Evolutionary conservation across 129 eudicot genomes (phyloP).

Genomic region (Artemisia tridentata): DNA sequence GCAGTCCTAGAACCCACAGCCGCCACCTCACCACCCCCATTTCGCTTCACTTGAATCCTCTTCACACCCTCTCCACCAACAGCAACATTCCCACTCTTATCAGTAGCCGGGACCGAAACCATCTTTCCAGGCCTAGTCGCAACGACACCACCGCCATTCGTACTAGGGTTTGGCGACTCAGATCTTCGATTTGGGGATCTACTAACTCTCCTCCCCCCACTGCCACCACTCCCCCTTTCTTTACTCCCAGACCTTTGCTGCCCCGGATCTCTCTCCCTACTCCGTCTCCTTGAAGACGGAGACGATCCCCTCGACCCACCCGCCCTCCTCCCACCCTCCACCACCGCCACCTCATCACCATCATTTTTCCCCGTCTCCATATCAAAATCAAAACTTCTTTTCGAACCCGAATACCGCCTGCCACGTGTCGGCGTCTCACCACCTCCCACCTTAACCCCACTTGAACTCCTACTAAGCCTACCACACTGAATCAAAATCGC

Average conservation of each 20-base stretch:
- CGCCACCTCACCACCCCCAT: constrained; percentile 38
- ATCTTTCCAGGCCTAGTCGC: constrained; percentile 69
- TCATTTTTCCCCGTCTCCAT: constrained; percentile 40
- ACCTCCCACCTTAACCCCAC: constrained; percentile 48
- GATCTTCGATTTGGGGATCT: constrained; percentile 94
- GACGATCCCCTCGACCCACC: constrained; percentile 47
- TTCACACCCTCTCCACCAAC: constrained; percentile 45
- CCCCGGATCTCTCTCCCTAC: constrained; percentile 65
- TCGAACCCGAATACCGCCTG: constrained; percentile 76
- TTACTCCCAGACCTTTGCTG: constrained; percentile 66
- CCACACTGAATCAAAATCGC: constrained; percentile 95
- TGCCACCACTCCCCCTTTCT: constrained; percentile 41
- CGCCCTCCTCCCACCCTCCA: constrained; percentile 39
- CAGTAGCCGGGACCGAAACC: constrained; percentile 55
- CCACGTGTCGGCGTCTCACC: constrained; percentile 40
- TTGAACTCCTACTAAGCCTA: constrained; percentile 85
- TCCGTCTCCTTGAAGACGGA: constrained; percentile 58
- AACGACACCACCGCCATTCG: constrained; percentile 14
- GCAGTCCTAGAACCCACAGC: constrained; percentile 37
- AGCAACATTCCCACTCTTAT: constrained; percentile 45
- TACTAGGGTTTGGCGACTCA: constrained; percentile 59
- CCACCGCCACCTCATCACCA: constrained; percentile 50
- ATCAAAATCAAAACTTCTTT: constrained; percentile 89
- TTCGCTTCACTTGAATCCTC: constrained; percentile 78
- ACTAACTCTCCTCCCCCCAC: constrained; percentile 62